Conservation (phyloP, 257 asterid species). For the Craterostigma plantagineum region DNA sequence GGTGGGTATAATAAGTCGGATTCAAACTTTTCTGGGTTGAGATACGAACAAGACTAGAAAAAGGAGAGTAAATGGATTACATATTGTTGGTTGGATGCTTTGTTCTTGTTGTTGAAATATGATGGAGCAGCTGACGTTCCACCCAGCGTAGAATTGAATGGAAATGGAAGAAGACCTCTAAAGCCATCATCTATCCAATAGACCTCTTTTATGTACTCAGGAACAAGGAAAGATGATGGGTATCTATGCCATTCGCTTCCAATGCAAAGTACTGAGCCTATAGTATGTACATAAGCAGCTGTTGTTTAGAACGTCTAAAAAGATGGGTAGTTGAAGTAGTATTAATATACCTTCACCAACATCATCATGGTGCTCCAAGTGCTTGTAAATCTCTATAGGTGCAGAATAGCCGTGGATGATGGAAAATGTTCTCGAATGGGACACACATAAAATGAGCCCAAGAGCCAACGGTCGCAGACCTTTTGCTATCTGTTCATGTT, state of each 20-base stretch:
- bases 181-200: conserved; percentile 97
- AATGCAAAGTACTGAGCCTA: conserved; percentile 72
- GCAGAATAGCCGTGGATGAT: conserved; percentile 89
- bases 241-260: conserved; percentile 98
- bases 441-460: conserved; percentile 77
- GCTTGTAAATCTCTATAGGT: conserved; percentile 91
- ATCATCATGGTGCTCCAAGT: conserved; percentile 83
- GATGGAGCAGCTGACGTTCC: conserved; percentile 90
- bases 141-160: conserved; percentile 74
- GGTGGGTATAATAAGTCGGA: too few relatives aligned
- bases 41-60: not conserved
- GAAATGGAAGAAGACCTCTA: conserved; percentile 89
- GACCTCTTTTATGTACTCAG: conserved; percentile 61
- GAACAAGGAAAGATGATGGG: conserved; percentile 89
- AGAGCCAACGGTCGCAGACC: conserved; percentile 61
- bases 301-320: too few relatives aligned
- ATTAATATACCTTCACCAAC: conserved; percentile 47
- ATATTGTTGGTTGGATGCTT: conserved; percentile 78
- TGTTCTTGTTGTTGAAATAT: conserved; percentile 80
- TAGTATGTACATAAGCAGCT: conserved; percentile 2
- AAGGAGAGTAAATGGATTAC: conserved; percentile 26
- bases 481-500: conserved; percentile 56
- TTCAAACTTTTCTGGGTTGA: not conserved
- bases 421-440: conserved; percentile 88
- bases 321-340: not conserved